Percentiles rank a stretch among this genome's conserved stretches.
Evolutionary conservation across 768 basidiomycete species (phyloP).

Genomic region (Rickenella mellea): DNA sequence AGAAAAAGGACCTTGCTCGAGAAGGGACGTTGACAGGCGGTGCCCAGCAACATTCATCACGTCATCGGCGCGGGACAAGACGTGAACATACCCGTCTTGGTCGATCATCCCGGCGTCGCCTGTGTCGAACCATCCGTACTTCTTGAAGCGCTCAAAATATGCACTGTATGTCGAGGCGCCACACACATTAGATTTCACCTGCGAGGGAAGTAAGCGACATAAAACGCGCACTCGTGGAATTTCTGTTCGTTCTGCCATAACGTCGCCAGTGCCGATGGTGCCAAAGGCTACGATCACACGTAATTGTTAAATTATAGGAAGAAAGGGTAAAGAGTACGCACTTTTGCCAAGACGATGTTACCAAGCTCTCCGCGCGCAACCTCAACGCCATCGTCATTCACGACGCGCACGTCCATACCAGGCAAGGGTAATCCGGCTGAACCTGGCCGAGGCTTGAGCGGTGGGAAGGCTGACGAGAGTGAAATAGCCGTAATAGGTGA

Average conservation of each 20-base stretch:
- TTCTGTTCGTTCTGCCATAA: background rate
- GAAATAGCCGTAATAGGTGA: background rate
- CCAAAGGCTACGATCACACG: background rate
- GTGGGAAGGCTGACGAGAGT: background rate
- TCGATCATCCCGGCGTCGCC: conserved; percentile 1
- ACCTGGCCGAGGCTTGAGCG: background rate
- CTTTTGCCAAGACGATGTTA: background rate
- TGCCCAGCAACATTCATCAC: background rate
- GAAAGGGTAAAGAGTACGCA: too few relatives aligned
- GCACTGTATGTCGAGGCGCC: background rate
- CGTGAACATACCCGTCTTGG: background rate
- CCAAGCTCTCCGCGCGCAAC: background rate
- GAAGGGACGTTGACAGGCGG: background rate
- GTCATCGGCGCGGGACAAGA: background rate
- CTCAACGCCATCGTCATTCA: background rate
- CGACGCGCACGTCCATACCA: background rate
- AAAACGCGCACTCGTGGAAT: background rate
- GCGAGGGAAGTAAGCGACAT: background rate
- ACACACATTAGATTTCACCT: background rate
- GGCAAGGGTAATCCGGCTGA: background rate
- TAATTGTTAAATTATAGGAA: too few relatives aligned
- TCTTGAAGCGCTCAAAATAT: background rate
- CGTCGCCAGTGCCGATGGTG: background rate
- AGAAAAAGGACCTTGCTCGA: background rate
- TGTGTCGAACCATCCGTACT: background rate